Percentiles rank a stretch among this genome's conserved stretches.
phyloP scores from a whole-genome alignment of 2,329 filamentous ascomycete genomes.

The Pyricularia grisea region DNA sequence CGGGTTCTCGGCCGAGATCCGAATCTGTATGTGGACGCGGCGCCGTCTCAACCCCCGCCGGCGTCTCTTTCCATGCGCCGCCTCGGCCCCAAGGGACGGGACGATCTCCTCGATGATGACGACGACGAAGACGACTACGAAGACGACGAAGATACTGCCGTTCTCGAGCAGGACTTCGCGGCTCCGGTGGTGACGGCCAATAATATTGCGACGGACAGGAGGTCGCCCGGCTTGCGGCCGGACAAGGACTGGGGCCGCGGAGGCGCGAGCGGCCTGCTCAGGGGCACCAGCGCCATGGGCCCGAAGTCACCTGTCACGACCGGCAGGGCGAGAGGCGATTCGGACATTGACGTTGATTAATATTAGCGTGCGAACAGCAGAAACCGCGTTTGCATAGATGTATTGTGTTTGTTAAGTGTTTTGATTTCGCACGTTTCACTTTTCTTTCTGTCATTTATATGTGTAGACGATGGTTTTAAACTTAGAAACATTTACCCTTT shows the following conservation, averaged over 20 bases:
- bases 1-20: constrained; percentile 48
- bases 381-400: neutral
- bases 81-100: constrained; percentile 33
- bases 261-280: constrained; percentile 22
- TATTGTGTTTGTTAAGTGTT: neutral
- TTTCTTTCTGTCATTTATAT: neutral
- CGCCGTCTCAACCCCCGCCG: constrained; percentile 17
- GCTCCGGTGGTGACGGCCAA: constrained; percentile 23
- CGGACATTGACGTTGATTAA: constrained; percentile 3
- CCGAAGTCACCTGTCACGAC: neutral
- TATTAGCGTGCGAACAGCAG: neutral
- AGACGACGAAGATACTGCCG: constrained; percentile 16
- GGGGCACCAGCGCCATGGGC: constrained; percentile 3
- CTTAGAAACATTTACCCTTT: neutral
- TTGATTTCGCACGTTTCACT: neutral
- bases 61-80: constrained; percentile 33
- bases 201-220: constrained; percentile 6
- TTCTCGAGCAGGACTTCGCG: constrained; percentile 25
- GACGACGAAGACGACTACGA: constrained; percentile 28
- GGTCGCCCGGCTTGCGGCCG: neutral
- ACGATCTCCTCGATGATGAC: constrained; percentile 30
- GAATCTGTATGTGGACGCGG: constrained; percentile 41
- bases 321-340: neutral
- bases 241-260: constrained; percentile 20
- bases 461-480: neutral